Percentiles rank a stretch among this genome's conserved stretches.
phyloP scores from a whole-genome alignment of 495 filamentous ascomycete species.

The Thozetella sp. region DNA sequence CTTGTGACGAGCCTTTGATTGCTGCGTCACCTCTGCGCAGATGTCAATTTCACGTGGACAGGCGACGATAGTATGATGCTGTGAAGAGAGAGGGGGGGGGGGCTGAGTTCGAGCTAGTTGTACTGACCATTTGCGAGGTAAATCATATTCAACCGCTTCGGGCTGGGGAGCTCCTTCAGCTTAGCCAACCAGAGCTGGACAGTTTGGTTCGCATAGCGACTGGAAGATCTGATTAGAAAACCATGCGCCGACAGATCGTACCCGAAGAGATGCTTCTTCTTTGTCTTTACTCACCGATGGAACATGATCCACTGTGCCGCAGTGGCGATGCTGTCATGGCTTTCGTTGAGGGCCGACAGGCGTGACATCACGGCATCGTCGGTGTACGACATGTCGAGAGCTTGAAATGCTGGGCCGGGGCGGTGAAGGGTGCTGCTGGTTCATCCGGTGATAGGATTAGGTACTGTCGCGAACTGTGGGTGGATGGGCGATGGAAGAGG shows the following conservation, averaged over 20 bases:
- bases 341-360: slow-evolving; percentile 92
- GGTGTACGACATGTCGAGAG: slow-evolving; percentile 77
- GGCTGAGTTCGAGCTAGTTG: no score
- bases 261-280: neutral
- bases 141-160: slow-evolving; percentile 86
- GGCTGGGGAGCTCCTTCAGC: slow-evolving; percentile 78
- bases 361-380: slow-evolving; percentile 93
- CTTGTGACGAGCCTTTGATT: slow-evolving; percentile 87
- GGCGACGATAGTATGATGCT: slow-evolving; percentile 16
- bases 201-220: slow-evolving; percentile 86
- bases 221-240: slow-evolving; percentile 29
- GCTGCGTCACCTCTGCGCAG: slow-evolving; percentile 83
- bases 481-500: neutral
- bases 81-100: neutral
- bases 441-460: neutral
- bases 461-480: neutral
- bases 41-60: slow-evolving; percentile 20
- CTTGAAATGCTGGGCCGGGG: neutral
- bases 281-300: slow-evolving; percentile 70
- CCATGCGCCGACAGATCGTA: slow-evolving; percentile 15
- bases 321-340: slow-evolving; percentile 92
- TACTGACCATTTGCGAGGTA: slow-evolving; percentile 90
- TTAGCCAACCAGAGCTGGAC: slow-evolving; percentile 87
- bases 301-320: slow-evolving; percentile 99
- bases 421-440: neutral